These are phyloP conservation scores for Phialocephala sp. DNA, from an alignment of 2,329 filamentous ascomycete species.

Conservation along the genomic window DNA sequence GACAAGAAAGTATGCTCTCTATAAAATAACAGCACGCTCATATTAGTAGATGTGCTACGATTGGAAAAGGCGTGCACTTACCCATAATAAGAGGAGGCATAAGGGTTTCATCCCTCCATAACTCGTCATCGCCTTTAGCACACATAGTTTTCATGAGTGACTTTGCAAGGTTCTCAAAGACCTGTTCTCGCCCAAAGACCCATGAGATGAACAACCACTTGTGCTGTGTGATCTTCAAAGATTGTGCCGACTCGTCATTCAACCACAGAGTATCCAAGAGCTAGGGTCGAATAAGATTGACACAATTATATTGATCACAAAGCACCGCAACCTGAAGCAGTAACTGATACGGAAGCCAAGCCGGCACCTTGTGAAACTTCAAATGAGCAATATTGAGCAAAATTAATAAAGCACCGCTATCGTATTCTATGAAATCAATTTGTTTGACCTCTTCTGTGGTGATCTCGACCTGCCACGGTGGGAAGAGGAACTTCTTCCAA, in stretches of 20 bases:
- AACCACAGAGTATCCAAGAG: not conserved
- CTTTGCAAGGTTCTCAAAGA: not conserved
- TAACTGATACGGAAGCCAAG: not conserved
- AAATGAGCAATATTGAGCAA: conserved; percentile 25
- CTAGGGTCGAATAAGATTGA: conserved; percentile 19
- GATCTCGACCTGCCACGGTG: not conserved
- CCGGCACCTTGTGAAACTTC: conserved; percentile 17
- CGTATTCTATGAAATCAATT: conserved; percentile 21
- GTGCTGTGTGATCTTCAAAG: not conserved
- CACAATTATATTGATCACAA: conserved; percentile 27
- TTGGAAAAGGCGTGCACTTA: not conserved
- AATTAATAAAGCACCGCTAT: conserved; percentile 15
- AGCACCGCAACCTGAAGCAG: conserved; percentile 20
- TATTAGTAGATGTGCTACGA: not conserved
- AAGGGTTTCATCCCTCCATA: not conserved
- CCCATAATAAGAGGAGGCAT: not conserved
- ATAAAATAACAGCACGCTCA: not conserved
- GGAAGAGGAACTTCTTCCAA: conserved; percentile 9
- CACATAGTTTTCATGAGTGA: not conserved
- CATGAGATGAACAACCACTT: conserved; percentile 1
- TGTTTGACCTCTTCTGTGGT: not conserved
- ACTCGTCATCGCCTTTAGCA: not conserved
- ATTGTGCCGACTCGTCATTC: not conserved
- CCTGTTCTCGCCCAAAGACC: not conserved
- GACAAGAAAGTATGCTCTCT: not conserved